Conservation (phyloP, 768 basidiomycete species). For the Tylopilus sp. region DNA sequence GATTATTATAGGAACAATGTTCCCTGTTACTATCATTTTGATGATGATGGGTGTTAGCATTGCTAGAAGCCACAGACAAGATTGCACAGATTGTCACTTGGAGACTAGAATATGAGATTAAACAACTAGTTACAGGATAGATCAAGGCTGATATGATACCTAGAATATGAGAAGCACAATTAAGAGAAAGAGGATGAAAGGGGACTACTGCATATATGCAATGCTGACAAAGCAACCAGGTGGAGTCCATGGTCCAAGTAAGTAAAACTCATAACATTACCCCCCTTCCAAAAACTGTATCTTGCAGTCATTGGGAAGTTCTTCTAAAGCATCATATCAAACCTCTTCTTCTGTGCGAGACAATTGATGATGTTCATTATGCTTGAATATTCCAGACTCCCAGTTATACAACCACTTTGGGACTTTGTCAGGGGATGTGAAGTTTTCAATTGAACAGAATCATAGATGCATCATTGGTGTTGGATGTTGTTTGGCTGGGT, state of each 20-base stretch:
- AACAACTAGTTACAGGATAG: too few species aligned
- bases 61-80: too few species aligned
- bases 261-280: constrained; percentile 3
- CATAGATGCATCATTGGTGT: neutral
- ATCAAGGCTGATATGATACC: too few species aligned
- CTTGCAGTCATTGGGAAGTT: neutral
- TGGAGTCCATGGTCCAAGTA: neutral
- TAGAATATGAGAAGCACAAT: too few species aligned
- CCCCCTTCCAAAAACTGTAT: neutral
- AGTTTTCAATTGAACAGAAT: neutral
- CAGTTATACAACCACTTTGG: neutral
- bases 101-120: too few species aligned
- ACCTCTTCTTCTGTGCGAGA: neutral
- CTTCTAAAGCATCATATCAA: constrained; percentile 2
- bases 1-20: too few species aligned
- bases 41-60: too few species aligned
- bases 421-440: neutral
- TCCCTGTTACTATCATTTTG: too few species aligned
- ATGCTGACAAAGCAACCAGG: too few species aligned
- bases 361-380: neutral
- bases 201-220: too few species aligned
- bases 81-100: too few species aligned
- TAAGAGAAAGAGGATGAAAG: too few species aligned
- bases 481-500: neutral
- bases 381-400: neutral